phyloP scores from a whole-genome alignment of 805 yeast species.

The Suhomyces prunicola region DNA sequence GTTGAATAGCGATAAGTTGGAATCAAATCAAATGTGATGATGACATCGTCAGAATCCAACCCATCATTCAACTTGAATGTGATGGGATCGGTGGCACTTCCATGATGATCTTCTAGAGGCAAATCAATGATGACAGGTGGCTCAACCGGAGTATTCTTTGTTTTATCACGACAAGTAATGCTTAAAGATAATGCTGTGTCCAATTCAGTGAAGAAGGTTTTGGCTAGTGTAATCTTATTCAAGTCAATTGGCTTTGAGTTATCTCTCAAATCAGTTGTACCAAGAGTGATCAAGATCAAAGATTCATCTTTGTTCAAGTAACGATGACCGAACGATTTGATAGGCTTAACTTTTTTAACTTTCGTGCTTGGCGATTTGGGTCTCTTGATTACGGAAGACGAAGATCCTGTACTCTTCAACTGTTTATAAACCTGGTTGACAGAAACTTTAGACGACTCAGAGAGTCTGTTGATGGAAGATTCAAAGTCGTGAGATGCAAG shows the following conservation, averaged over 20 bases:
- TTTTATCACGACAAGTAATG: conserved; percentile 41
- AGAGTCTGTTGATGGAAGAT: conserved; percentile 36
- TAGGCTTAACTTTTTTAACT: conserved; percentile 42
- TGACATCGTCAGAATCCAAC: conserved; percentile 48
- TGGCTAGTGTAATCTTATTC: conserved; percentile 70
- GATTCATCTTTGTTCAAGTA: conserved; percentile 63
- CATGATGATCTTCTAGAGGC: conserved; percentile 77
- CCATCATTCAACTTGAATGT: conserved; percentile 57
- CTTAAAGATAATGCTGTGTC: conserved; percentile 84
- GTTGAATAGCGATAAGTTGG: conserved; percentile 70
- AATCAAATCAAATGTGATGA: conserved; percentile 77
- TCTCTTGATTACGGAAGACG: conserved; percentile 12
- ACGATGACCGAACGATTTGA: conserved; percentile 84
- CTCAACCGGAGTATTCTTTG: conserved; percentile 34
- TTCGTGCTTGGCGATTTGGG: conserved; percentile 19
- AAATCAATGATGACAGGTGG: conserved; percentile 68
- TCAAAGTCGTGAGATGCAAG: conserved; percentile 8
- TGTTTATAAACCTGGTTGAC: conserved; percentile 39
- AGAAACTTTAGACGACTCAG: conserved; percentile 30
- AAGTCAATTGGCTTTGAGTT: conserved; percentile 58
- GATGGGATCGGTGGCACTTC: conserved; percentile 69
- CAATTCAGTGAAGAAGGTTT: conserved; percentile 74
- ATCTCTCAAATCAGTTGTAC: conserved; percentile 76
- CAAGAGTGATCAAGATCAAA: conserved; percentile 76
- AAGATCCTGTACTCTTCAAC: conserved; percentile 26